These are phyloP conservation scores for Aspergillus homomorphus DNA, from an alignment of 495 filamentous ascomycete species.

Conservation along the genomic window DNA sequence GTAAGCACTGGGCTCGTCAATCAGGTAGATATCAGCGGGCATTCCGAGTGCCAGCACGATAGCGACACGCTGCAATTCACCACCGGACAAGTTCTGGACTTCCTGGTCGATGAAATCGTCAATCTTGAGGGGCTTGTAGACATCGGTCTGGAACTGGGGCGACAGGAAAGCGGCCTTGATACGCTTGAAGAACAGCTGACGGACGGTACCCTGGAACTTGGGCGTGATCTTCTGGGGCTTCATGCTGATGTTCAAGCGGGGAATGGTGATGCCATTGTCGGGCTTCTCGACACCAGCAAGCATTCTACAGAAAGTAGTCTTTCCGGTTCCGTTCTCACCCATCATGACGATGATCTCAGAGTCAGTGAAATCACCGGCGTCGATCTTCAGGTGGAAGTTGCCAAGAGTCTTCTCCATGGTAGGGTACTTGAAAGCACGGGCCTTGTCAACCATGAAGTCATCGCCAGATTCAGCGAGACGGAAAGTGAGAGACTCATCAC, in stretches of 20 bases:
- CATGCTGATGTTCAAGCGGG: slow-evolving; percentile 96
- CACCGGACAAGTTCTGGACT: slow-evolving; percentile 96
- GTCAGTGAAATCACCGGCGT: slow-evolving; percentile 85
- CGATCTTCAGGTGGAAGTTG: slow-evolving; percentile 78
- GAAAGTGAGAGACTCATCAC: slow-evolving; percentile 95
- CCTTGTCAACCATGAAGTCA: slow-evolving; percentile 83
- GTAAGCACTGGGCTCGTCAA: slow-evolving; percentile 93
- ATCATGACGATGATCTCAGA: slow-evolving; percentile 99
- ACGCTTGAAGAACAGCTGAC: slow-evolving; percentile 93
- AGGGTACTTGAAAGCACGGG: slow-evolving; percentile 81
- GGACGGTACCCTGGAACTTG: slow-evolving; percentile 94
- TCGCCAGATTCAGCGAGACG: slow-evolving; percentile 89
- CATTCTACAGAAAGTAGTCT: slow-evolving; percentile 97
- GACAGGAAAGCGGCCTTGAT: slow-evolving; percentile 95
- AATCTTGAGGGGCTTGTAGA: slow-evolving; percentile 95
- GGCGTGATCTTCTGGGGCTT: slow-evolving; percentile 99
- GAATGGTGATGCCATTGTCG: slow-evolving; percentile 69
- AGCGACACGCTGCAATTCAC: slow-evolving; percentile 97
- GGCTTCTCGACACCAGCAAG: slow-evolving; percentile 91
- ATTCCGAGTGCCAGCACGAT: slow-evolving; percentile 92
- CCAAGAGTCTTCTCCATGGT: slow-evolving; percentile 92
- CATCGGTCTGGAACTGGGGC: slow-evolving; percentile 98
- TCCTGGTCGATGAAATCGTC: slow-evolving; percentile 99
- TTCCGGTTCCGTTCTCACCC: slow-evolving; percentile 95
- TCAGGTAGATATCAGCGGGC: slow-evolving; percentile 98